These are phyloP conservation scores for Trametes cinnabarina DNA, from an alignment of 768 basidiomycete species.

Conservation along the genomic window DNA sequence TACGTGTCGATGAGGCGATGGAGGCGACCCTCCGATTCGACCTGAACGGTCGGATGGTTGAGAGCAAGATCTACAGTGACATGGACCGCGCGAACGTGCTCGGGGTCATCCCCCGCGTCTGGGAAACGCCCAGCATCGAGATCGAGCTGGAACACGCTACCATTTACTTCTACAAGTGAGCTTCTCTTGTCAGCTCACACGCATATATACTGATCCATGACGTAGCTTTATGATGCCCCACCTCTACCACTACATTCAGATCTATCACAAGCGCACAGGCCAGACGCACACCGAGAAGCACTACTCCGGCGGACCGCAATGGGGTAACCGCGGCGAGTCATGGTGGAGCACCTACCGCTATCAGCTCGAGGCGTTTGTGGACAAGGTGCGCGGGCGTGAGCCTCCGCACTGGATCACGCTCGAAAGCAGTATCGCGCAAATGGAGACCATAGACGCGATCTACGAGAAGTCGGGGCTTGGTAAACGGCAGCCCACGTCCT, in stretches of 20 bases:
- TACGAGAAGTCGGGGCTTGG: slow-evolving; percentile 40
- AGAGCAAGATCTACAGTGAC: slow-evolving; percentile 26
- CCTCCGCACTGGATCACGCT: slow-evolving; percentile 54
- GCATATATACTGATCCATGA: background rate
- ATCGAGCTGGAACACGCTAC: slow-evolving; percentile 19
- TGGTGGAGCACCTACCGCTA: slow-evolving; percentile 52
- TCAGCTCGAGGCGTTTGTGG: slow-evolving; percentile 64
- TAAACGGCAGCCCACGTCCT: background rate
- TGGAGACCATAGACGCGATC: slow-evolving; percentile 56
- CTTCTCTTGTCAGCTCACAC: background rate
- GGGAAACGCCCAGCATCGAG: slow-evolving; percentile 22
- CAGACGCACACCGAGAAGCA: slow-evolving; percentile 43
- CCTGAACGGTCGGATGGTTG: slow-evolving; percentile 20
- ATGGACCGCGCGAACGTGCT: slow-evolving; percentile 30
- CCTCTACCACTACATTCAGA: slow-evolving; percentile 28
- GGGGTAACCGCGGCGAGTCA: slow-evolving; percentile 44
- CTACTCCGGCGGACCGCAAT: slow-evolving; percentile 30
- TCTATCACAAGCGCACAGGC: slow-evolving; percentile 27
- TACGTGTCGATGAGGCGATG: slow-evolving; percentile 40
- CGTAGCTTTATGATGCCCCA: slow-evolving; percentile 25
- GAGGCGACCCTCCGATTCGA: slow-evolving; percentile 40
- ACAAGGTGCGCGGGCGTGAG: slow-evolving; percentile 50
- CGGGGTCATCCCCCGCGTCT: slow-evolving; percentile 14
- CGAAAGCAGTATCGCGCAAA: slow-evolving; percentile 55
- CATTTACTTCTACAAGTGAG: slow-evolving; percentile 18